Evolutionary conservation across 108 stramenopile species (phyloP), one percentile per base, ranked within the genome.

Genomic region (Fragilaria radians): DNA sequence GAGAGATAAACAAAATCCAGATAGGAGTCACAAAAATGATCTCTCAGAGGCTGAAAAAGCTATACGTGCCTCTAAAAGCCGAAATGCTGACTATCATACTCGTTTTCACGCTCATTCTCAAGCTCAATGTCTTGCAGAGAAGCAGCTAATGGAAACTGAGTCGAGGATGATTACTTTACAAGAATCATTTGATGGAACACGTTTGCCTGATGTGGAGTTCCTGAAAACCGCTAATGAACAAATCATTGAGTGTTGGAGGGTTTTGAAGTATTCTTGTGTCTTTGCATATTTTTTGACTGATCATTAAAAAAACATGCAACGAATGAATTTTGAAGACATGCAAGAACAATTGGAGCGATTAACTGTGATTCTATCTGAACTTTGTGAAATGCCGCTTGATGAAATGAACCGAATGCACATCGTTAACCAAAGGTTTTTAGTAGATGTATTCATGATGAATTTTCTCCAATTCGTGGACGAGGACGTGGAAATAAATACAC

Each of bases 1-100:
- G n/a, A n/a, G n/a, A n/a, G n/a, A n/a, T n/a, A n/a, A n/a, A n/a
- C n/a, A n/a, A n/a, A n/a, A n/a, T n/a, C n/a, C n/a, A n/a, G n/a
- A n/a, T n/a, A n/a, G n/a, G n/a, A n/a, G n/a, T n/a, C n/a, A 63
- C 4, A 54, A 33, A 5, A 64, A 77, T 22, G 83, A 91, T 55
- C 70, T 72, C 52, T 83, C 81, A 3, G 89, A 92, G 73, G 88
- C 83, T 33, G 93, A 88, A 51, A 73, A 77, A 49, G 91, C 97
- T 32, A 89, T 92, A 59, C 86, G 86, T 22, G 95, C 97, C 66
- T 76, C 98, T 62, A 95, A 99, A 71, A n/a, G n/a, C 36, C 84
- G 97, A 4, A 98, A 99, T 78, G 82, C 98, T 54, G 96, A 98
- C 79, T 99, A 97, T 76, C 97, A 97, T 93, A 83, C 94, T 71